Evolutionary conservation across 306 rosid genomes (phyloP), one percentile per base, ranked within the genome.

Genomic region (Cercis canadensis): DNA sequence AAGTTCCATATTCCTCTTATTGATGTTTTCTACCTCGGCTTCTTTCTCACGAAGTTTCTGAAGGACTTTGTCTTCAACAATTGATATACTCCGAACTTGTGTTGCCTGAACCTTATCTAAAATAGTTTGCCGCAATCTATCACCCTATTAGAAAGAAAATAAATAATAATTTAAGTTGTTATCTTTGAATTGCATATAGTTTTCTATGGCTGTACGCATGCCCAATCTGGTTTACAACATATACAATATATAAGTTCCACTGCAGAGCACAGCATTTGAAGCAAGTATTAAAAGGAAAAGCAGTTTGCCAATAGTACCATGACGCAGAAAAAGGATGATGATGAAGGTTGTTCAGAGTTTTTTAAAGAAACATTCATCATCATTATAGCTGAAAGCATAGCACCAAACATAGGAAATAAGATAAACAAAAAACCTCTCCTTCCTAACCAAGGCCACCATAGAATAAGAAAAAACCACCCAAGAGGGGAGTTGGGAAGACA

Each of bases 21-120:
- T 94, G 63, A 89, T 86, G 85, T 80, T 83, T 83, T 90, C 92
- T 64, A 90, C 75, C 82, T 87, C 89, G 0, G 76, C 87, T 75
- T 90, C 90, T 78, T 87, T 90, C 83, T 90, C 90, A 0, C 87
- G 80, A 44, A 93, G 88, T 56, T 89, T 87, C 49, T 82, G 83
- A 44, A 86, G 73, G 43, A 89, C 84, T 14, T 69, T 90, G 69
- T 86, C 86, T 72, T 90, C 94, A 37, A 37, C 43, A 37, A 37
- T 8, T 2, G 43, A 37, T 37, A 37, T 37, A 8, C 43, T 37
- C 43, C 10, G 8, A 37, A 37, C 8, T 47, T 90, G 90, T 55
- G 89, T 44, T 17, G 90, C 79, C 78, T 87, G 94, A 75, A 94
- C 81, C 87, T 90, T 90, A 65, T 87, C 95, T 58, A 90, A 54